Conservation (phyloP, 83 land plant species). For the Diphasiastrum complanatum region DNA sequence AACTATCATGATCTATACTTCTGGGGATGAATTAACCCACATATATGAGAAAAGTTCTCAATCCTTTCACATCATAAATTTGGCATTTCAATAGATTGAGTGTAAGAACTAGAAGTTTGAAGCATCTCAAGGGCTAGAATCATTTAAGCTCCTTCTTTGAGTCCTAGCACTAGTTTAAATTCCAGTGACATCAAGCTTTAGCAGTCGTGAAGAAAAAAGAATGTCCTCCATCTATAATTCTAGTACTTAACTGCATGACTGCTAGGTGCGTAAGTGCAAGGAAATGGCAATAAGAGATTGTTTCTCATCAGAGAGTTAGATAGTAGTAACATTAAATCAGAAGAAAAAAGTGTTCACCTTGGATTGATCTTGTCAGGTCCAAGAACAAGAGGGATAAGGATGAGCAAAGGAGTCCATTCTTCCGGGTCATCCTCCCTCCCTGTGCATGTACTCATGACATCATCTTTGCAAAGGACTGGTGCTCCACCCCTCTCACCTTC, state of each 20-base stretch:
- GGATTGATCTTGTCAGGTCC: conserved; percentile 85
- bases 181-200: not conserved
- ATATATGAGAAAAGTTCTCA: too few relatives aligned
- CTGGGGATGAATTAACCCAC: too few relatives aligned
- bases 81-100: too few relatives aligned
- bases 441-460: conserved; percentile 25
- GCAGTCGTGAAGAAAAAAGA: not conserved
- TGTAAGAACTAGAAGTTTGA: too few relatives aligned
- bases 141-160: too few relatives aligned
- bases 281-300: not conserved
- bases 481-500: conserved; percentile 21
- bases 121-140: too few relatives aligned
- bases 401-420: conserved; percentile 50
- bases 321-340: not conserved
- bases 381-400: conserved; percentile 81
- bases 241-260: not conserved
- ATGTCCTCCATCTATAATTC: too few relatives aligned
- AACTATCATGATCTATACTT: too few relatives aligned
- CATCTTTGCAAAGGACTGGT: conserved; percentile 12
- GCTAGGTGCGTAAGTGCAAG: not conserved
- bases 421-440: conserved; percentile 26
- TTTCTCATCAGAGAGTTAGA: not conserved
- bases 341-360: conserved; percentile 36
- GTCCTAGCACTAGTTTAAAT: too few relatives aligned
- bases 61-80: too few relatives aligned